Evolutionary conservation across 169 alveolate genomes (phyloP).

Genomic region (Cryptosporidium ryanae): DNA sequence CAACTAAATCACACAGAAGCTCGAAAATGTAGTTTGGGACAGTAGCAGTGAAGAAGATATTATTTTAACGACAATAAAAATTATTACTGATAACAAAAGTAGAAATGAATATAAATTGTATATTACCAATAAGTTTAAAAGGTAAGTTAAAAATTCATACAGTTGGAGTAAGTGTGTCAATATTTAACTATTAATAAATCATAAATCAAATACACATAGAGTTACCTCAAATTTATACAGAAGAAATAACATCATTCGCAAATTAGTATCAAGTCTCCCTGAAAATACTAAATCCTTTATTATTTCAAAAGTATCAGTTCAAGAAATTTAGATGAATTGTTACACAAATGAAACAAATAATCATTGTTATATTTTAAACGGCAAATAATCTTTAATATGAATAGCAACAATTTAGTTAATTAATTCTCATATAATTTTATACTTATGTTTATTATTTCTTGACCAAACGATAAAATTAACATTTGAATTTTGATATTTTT

Average conservation of each 20-base stretch:
- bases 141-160: constrained; percentile 16
- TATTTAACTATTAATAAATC: neutral
- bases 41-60: constrained; percentile 46
- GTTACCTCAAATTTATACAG: constrained; percentile 41
- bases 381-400: too few species aligned
- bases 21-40: constrained; percentile 42
- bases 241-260: constrained; percentile 11
- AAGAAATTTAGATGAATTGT: constrained; percentile 12
- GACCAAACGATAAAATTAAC: too few species aligned
- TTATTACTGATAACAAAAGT: neutral
- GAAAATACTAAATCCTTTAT: neutral
- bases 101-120: constrained; percentile 36
- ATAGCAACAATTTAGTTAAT: too few species aligned
- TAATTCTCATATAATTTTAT: too few species aligned
- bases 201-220: constrained; percentile 2
- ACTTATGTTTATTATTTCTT: too few species aligned
- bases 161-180: too few species aligned
- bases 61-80: neutral
- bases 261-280: constrained; percentile 24
- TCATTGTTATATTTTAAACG: too few species aligned
- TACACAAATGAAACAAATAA: too few species aligned
- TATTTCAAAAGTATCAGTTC: constrained; percentile 17
- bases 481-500: too few species aligned
- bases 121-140: constrained; percentile 2
- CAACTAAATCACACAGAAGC: constrained; percentile 5